A percentile compares a stretch with the other conserved stretches of the same genome.
These are phyloP conservation scores for Plectosphaerella cucumerina DNA, from an alignment of 2,329 filamentous ascomycete genomes.

Conservation along the genomic window DNA sequence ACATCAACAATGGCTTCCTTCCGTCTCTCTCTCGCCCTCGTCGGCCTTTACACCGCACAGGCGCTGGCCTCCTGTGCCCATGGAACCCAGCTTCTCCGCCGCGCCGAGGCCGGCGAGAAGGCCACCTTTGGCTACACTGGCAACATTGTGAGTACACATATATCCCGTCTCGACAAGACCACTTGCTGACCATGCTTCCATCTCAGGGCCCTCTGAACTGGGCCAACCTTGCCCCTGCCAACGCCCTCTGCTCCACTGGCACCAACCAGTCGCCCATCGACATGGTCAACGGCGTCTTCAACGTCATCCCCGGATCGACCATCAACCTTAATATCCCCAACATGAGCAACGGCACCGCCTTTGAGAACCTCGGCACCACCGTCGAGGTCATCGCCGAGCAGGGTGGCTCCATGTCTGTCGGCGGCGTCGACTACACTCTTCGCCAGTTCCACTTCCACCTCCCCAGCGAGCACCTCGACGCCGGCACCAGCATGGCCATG, in stretches of 20 bases:
- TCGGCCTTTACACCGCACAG: conserved; percentile 9
- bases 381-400: conserved; percentile 48
- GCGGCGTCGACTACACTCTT: conserved; percentile 30
- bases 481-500: conserved; percentile 41
- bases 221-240: conserved; percentile 34
- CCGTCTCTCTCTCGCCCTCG: conserved; percentile 7
- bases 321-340: conserved; percentile 27
- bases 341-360: conserved; percentile 36
- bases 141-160: conserved; percentile 20
- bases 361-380: conserved; percentile 55
- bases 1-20: conserved; percentile 7
- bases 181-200: neutral
- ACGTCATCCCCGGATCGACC: conserved; percentile 14
- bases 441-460: conserved; percentile 48
- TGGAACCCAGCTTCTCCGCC: conserved; percentile 29
- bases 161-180: neutral
- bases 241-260: conserved; percentile 38
- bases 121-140: conserved; percentile 33
- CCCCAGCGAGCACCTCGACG: conserved; percentile 43
- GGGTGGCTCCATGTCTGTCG: conserved; percentile 28
- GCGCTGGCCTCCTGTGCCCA: conserved; percentile 32
- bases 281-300: conserved; percentile 13
- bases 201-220: conserved; percentile 39
- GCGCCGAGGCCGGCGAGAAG: conserved; percentile 24
- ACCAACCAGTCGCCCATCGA: conserved; percentile 47